Conservation (phyloP, 768 basidiomycete genomes). For the Lyophyllum shimeji region DNA sequence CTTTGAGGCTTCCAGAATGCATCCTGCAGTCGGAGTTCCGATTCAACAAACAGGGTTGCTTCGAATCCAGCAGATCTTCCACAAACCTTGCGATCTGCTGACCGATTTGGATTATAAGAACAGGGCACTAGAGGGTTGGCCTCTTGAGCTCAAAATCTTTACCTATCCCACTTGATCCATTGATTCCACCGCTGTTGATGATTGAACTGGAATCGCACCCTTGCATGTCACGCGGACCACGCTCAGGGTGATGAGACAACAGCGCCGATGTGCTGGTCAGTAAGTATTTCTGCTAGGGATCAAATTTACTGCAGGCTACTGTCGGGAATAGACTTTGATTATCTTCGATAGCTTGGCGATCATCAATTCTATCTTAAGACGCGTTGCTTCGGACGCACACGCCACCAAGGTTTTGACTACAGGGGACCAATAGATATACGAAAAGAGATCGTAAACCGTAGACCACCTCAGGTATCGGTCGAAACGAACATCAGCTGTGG, state of each 20-base stretch:
- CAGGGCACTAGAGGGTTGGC: neutral
- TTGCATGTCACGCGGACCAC: neutral
- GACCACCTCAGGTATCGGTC: neutral
- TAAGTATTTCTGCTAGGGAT: neutral
- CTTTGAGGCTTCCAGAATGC: neutral
- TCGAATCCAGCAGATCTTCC: neutral
- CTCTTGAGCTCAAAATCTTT: neutral
- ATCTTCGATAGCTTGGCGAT: neutral
- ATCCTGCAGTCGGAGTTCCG: neutral
- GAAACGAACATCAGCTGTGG: neutral
- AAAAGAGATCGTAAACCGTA: neutral
- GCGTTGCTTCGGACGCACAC: neutral
- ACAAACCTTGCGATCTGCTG: conserved; percentile 3
- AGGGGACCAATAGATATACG: neutral
- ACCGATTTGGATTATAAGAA: neutral
- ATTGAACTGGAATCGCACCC: neutral
- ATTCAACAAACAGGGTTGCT: conserved; percentile 6
- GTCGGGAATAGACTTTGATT: neutral
- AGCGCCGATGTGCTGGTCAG: neutral
- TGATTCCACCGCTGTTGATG: neutral
- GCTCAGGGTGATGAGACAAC: neutral
- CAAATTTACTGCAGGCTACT: neutral
- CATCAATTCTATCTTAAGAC: neutral
- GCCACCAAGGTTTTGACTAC: neutral
- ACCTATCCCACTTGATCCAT: neutral